These are phyloP conservation scores for Lachnellula subtilissima DNA, from an alignment of 2,329 filamentous ascomycete genomes.

Conservation along the genomic window DNA sequence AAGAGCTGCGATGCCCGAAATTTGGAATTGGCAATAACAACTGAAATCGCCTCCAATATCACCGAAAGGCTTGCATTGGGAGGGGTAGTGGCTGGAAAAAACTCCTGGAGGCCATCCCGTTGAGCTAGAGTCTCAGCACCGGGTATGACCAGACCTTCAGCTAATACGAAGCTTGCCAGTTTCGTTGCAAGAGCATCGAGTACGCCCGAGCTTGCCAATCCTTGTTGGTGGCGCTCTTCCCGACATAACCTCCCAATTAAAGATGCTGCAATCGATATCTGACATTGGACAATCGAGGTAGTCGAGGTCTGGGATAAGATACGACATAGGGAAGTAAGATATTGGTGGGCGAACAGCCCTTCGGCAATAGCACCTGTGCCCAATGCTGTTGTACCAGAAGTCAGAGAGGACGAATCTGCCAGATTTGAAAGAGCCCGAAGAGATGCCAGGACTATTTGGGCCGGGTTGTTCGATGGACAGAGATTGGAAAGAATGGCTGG, in stretches of 20 bases:
- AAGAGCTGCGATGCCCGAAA: conserved; percentile 69
- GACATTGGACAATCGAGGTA: conserved; percentile 51
- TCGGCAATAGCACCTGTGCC: conserved; percentile 53
- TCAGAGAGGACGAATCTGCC: conserved; percentile 57
- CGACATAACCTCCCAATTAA: conserved; percentile 58
- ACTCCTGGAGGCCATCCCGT: conserved; percentile 50
- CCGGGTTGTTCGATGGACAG: conserved; percentile 59
- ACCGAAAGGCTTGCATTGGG: conserved; percentile 56
- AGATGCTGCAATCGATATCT: conserved; percentile 55
- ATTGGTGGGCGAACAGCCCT: conserved; percentile 56
- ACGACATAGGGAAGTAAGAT: conserved; percentile 57
- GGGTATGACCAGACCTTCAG: conserved; percentile 64
- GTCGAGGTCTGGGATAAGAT: conserved; percentile 59
- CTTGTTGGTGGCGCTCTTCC: conserved; percentile 64
- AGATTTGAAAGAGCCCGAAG: conserved; percentile 71
- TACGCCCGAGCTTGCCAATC: conserved; percentile 67
- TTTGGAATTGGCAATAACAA: conserved; percentile 74
- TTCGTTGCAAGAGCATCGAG: conserved; percentile 73
- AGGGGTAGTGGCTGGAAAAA: conserved; percentile 58
- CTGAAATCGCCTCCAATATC: conserved; percentile 71
- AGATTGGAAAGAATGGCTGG: conserved; percentile 65
- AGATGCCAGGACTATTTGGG: conserved; percentile 65
- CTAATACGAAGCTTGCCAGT: conserved; percentile 65
- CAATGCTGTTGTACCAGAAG: conserved; percentile 45
- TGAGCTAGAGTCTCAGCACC: conserved; percentile 52